Base-by-base conservation (phyloP, 2,329 filamentous ascomycete genomes). In the Sporothrix pseudoabietina region DNA sequence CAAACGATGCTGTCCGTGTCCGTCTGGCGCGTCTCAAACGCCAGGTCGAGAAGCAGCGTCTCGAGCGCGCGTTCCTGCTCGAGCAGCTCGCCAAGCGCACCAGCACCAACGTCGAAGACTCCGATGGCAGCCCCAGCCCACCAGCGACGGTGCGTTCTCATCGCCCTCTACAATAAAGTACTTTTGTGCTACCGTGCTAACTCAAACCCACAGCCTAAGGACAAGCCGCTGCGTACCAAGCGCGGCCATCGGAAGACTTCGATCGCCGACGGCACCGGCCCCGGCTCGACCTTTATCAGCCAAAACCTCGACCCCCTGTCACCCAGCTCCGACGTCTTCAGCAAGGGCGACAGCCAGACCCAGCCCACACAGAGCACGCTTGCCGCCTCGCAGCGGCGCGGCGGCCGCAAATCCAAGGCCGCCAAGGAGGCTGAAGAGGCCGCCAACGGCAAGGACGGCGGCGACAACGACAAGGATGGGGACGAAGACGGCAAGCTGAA, bases 1-100 rank as follows among this genome's bases (percentile, higher is more conserved):
- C 94, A 79, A 98, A 98, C 81, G 94, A 97, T 78, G 88, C 92
- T 73, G 91, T 93, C 65, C 89, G 93, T 71, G 85, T 93, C 71
- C 92, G 94, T 70, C 92, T 97, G 76, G 86, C 88, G 55, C 91
- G 94, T 66, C 89, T 97, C 75, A 91, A 92, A 81, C 90, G 94
- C 76, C 92, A 93, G 79, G 91, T 98, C 77, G 92, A 97, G 81
- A 98, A 98, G 84, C 89, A 97, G 86, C 91, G 96, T 69, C 88
- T 98, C 32, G 92, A 97, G 84, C 89, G 94, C 75, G 92, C 93
- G 35, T 91, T 92, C 77, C 84, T 93, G 65, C 86, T 92, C 47
- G 90, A 93, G 79, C 90, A 94, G 80, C 86, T 96, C 57, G 87
- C 90, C 26, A 91, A 91, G 78, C 89, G 92, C 77, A 94, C 92